These are phyloP conservation scores for Phalaenopsis equestris DNA, from an alignment of 106 monocot genomes.

Conservation along the genomic window DNA sequence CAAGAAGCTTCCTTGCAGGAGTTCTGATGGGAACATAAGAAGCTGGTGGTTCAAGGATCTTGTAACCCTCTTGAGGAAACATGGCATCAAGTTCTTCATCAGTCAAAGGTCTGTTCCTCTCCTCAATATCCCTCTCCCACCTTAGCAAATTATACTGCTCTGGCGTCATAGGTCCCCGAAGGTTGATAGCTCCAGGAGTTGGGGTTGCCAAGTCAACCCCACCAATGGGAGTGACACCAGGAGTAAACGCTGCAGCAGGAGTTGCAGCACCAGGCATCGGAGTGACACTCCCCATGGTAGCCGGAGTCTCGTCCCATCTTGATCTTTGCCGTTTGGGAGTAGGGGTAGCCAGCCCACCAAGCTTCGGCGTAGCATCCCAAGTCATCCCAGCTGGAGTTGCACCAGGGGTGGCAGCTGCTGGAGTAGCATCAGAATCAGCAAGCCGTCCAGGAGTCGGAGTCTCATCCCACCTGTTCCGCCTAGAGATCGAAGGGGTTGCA, in stretches of 20 bases:
- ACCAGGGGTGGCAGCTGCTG: constrained; percentile 68
- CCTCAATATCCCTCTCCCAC: constrained; percentile 96
- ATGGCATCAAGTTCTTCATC: constrained; percentile 94
- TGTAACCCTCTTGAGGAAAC: constrained; percentile 94
- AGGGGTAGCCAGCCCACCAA: constrained; percentile 72
- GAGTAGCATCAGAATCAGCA: constrained; percentile 82
- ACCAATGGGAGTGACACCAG: constrained; percentile 78
- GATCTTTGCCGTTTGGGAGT: constrained; percentile 94
- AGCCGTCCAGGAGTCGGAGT: constrained; percentile 85
- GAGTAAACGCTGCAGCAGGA: constrained; percentile 75
- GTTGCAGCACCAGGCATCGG: constrained; percentile 63
- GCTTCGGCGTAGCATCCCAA: constrained; percentile 94
- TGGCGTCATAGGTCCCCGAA: constrained; percentile 70
- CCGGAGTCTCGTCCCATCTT: constrained; percentile 97
- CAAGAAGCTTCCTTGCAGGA: constrained; percentile 87
- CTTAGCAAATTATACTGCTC: constrained; percentile 88
- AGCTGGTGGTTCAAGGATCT: constrained; percentile 85
- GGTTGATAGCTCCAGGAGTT: constrained; percentile 67
- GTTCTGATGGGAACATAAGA: constrained; percentile 90
- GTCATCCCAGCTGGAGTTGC: constrained; percentile 95
- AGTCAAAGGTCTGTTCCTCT: constrained; percentile 82
- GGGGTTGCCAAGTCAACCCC: constrained; percentile 84
- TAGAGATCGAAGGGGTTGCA: constrained; percentile 57
- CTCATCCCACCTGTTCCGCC: constrained; percentile 94
- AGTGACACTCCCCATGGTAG: constrained; percentile 67